Percentiles rank a stretch among this genome's conserved stretches.
These are phyloP conservation scores for Cyberlindnera sargentensis DNA, from an alignment of 805 yeast genomes.

Conservation along the genomic window DNA sequence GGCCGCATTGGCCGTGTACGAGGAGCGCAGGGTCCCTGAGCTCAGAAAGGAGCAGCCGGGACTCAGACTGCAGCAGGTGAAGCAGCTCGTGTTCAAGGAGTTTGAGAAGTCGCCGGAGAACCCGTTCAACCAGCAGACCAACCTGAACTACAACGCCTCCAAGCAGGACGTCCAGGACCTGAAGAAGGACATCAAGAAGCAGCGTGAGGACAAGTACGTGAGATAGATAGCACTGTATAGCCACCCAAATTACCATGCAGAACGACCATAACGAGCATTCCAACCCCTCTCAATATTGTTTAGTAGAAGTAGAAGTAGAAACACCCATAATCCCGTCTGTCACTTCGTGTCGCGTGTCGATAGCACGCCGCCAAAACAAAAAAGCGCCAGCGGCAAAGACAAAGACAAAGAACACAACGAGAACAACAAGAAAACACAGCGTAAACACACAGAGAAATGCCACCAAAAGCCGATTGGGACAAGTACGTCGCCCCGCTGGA, in stretches of 20 bases:
- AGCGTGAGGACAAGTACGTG: slow-evolving; percentile 35
- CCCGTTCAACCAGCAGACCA: slow-evolving; percentile 73
- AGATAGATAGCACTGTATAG: neutral
- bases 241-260: no score
- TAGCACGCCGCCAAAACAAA: neutral
- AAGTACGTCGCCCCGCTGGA: slow-evolving; percentile 88
- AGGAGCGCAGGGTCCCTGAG: slow-evolving; percentile 66
- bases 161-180: slow-evolving; percentile 39
- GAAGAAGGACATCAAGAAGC: slow-evolving; percentile 41
- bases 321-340: no score
- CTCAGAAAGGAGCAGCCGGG: slow-evolving; percentile 74
- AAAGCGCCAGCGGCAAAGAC: neutral
- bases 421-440: neutral
- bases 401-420: neutral
- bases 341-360: no score
- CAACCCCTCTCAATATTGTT: no score
- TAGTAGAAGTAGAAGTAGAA: no score
- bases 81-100: slow-evolving; percentile 68
- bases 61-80: slow-evolving; percentile 68
- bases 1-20: slow-evolving; percentile 68
- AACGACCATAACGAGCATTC: no score
- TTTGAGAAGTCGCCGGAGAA: slow-evolving; percentile 75
- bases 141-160: slow-evolving; percentile 54
- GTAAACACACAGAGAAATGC: slow-evolving; percentile 42
- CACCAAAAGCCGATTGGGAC: slow-evolving; percentile 99